A percentile compares a stretch with the other conserved stretches of the same genome.
phyloP scores from a whole-genome alignment of 441 rosid genomes.

The Erysimum cheiri region DNA sequence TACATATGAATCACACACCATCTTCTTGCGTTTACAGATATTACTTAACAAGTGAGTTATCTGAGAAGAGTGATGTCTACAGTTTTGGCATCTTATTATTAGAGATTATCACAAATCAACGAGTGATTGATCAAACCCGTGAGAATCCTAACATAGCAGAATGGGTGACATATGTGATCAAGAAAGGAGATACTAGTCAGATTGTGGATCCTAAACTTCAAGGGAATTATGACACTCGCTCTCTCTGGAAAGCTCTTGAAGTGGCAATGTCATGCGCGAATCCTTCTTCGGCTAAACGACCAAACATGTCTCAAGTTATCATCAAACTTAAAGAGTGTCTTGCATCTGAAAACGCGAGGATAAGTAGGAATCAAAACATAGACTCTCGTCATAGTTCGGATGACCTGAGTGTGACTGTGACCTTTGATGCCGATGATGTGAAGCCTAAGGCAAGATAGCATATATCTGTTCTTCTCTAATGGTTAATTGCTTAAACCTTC shows the following conservation, averaged over 20 bases:
- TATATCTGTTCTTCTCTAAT: background rate
- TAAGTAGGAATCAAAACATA: background rate
- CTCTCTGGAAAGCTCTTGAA: constrained; percentile 54
- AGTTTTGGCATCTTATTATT: constrained; percentile 53
- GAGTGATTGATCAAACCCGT: constrained; percentile 36
- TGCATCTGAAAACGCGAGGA: constrained; percentile 16
- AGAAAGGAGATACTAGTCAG: constrained; percentile 47
- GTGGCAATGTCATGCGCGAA: constrained; percentile 53
- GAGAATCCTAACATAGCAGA: constrained; percentile 42
- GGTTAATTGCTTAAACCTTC: background rate
- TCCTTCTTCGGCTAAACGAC: constrained; percentile 44
- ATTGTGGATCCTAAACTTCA: constrained; percentile 52
- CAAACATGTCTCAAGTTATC: constrained; percentile 48
- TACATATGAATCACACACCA: constrained; percentile 1
- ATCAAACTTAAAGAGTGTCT: constrained; percentile 51
- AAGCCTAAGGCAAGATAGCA: constrained; percentile 32
- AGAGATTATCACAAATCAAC: constrained; percentile 52
- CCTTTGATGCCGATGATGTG: constrained; percentile 23
- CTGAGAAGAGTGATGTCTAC: constrained; percentile 51
- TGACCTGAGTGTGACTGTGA: constrained; percentile 24
- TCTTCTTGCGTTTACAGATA: constrained; percentile 39
- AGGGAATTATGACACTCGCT: constrained; percentile 40
- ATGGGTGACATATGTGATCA: constrained; percentile 40
- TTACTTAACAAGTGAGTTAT: constrained; percentile 33
- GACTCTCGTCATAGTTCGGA: constrained; percentile 18